Evolutionary conservation across 169 alveolate genomes (phyloP), one percentile per base, ranked within the genome.

Genomic region (Cryptosporidium sp.): DNA sequence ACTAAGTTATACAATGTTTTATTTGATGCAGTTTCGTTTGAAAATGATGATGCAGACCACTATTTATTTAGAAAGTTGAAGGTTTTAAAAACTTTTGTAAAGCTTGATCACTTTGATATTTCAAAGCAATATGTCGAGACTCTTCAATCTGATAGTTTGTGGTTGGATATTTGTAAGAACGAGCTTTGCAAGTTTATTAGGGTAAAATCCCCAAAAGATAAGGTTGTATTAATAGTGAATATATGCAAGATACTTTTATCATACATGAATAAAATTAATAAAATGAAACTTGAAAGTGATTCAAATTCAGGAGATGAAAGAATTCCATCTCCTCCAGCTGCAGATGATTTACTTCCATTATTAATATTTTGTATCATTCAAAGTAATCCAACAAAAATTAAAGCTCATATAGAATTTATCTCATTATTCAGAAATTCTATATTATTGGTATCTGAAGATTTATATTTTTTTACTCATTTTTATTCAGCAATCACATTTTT

Each of bases 321-420:
- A 41, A 80, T 80, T 43, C 51, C 37, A 7, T 59, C 89, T 55
- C 91, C 93, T 85, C 93, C 94, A 23, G 92, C 95, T 39, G 97
- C 97, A 2, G 97, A 95, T 58, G 97, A 95, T 70, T 86, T 95
- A 8, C 91, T 95, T 33, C 97, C 97, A 3, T 84, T 94, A 55
- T 84, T 95, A 50, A 95, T 95, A 37, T 93, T 84, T 73, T 93
- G 94, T 8, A 71, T 95, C 2, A 93, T 95, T 23, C 94, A 92
- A 52, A 93, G 96, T 26, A 95, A 95, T 84, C 97, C 97, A 10
- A 91, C 93, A 2, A 94, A 93, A 48, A 86, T 95, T 41, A 89
- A 93, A 85, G 93, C 96, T n/a, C 93, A 94, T 50, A 84, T 93
- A 48, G 93, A 93, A 68, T 95, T 84, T 86, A 93, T 95, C 12